Conservation (phyloP, 768 basidiomycete genomes). For the Suillus subluteus region DNA sequence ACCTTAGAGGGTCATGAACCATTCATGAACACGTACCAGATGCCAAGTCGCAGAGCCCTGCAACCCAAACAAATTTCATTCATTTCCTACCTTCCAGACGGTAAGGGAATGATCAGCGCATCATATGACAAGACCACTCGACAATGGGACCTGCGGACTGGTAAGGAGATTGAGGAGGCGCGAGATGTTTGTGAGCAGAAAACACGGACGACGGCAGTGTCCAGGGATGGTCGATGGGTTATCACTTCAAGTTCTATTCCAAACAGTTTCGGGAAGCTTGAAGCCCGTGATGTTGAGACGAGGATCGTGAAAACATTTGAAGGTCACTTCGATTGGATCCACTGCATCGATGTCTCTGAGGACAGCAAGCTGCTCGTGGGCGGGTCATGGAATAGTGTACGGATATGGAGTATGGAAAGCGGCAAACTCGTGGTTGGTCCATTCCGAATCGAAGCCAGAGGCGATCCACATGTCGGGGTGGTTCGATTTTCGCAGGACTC, state of each 20-base stretch:
- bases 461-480: background rate
- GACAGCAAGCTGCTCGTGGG: constrained; percentile 10
- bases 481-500: constrained; percentile 1
- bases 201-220: fast-evolving
- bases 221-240: background rate
- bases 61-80: background rate
- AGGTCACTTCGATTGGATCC: fast-evolving
- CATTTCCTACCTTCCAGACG: constrained; percentile 17
- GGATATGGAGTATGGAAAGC: constrained; percentile 1
- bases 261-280: background rate
- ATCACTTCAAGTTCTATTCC: background rate
- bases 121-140: constrained; percentile 15
- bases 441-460: background rate
- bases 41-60: no score
- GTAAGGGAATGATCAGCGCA: constrained; percentile 5
- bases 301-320: background rate
- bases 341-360: constrained; percentile 2
- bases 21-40: no score
- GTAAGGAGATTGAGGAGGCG: background rate
- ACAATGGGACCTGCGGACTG: background rate
- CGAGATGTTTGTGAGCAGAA: background rate
- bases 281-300: background rate
- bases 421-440: background rate
- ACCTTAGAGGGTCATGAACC: no score
- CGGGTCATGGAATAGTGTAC: constrained; percentile 6